Conservation (phyloP, 768 basidiomycete genomes). For the Kwoniella europaea region DNA sequence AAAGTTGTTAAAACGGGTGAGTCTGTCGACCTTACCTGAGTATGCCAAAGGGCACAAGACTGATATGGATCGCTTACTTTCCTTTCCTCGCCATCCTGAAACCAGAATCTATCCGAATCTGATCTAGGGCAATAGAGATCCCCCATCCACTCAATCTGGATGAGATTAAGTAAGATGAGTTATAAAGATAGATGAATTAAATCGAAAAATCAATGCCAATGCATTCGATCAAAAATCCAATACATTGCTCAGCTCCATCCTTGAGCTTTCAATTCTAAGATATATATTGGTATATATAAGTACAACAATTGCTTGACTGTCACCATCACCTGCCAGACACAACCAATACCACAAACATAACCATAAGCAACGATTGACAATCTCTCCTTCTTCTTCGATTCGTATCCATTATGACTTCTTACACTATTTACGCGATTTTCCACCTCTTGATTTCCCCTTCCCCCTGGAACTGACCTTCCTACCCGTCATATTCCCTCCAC, state of each 20-base stretch:
- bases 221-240: too few relatives aligned
- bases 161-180: too few relatives aligned
- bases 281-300: too few relatives aligned
- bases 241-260: too few relatives aligned
- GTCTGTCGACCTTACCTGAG: not conserved
- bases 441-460: slow-evolving; percentile 19
- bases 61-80: not conserved
- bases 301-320: not conserved
- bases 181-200: too few relatives aligned
- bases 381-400: not conserved
- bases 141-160: too few relatives aligned
- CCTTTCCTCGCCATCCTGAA: not conserved
- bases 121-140: not conserved
- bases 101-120: slow-evolving; percentile 26
- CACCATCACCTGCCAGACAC: not conserved
- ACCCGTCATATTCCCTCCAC: slow-evolving; percentile 10
- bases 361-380: not conserved
- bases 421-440: slow-evolving; percentile 21
- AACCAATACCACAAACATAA: too few relatives aligned
- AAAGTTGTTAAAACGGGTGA: slow-evolving; percentile 48
- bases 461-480: slow-evolving; percentile 9
- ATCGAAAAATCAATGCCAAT: too few relatives aligned
- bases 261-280: too few relatives aligned
- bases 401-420: slow-evolving; percentile 7
- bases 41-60: not conserved